These are phyloP conservation scores for Dendrobium nobile DNA, from an alignment of 106 monocot genomes.

Conservation along the genomic window DNA sequence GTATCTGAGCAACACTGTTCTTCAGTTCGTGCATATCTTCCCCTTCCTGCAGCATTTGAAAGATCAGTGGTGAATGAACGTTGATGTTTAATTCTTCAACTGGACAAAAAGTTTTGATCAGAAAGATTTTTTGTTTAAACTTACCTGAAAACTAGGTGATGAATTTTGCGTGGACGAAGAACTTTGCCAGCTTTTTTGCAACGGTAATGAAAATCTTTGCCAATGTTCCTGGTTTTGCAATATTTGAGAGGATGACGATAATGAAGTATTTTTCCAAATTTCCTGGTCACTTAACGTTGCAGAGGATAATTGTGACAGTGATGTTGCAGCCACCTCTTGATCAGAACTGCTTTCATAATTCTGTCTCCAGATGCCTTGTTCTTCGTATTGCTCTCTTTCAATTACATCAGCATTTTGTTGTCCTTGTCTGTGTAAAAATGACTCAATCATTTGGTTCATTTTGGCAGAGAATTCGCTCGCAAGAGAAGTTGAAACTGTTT, in stretches of 20 bases:
- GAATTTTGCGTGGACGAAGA: slow-evolving; percentile 21
- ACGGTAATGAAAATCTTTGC: slow-evolving; percentile 23
- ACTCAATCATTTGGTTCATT: slow-evolving; percentile 43
- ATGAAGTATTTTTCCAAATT: slow-evolving; percentile 23
- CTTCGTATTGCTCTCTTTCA: slow-evolving; percentile 20
- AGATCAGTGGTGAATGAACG: not conserved
- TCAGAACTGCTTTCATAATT: slow-evolving; percentile 27
- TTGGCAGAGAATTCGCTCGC: slow-evolving; percentile 43
- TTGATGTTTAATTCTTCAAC: not conserved
- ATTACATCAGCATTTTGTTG: slow-evolving; percentile 16
- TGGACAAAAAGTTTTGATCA: not conserved
- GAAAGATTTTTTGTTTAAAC: not conserved
- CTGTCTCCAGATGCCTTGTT: slow-evolving; percentile 16
- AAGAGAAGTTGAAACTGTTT: slow-evolving; percentile 47
- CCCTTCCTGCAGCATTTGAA: slow-evolving; percentile 29
- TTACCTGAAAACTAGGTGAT: slow-evolving; percentile 27
- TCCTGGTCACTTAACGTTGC: slow-evolving; percentile 11
- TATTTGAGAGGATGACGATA: slow-evolving; percentile 20
- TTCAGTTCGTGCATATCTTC: slow-evolving; percentile 38
- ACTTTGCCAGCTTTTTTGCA: slow-evolving; percentile 25
- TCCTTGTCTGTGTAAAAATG: slow-evolving; percentile 38
- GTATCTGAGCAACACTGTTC: slow-evolving; percentile 41
- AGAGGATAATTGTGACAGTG: slow-evolving; percentile 13
- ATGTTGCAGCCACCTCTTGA: slow-evolving; percentile 28
- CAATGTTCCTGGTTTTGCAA: slow-evolving; percentile 16